Conservation (phyloP, 257 asterid species). For the Euphrasia confusa region DNA sequence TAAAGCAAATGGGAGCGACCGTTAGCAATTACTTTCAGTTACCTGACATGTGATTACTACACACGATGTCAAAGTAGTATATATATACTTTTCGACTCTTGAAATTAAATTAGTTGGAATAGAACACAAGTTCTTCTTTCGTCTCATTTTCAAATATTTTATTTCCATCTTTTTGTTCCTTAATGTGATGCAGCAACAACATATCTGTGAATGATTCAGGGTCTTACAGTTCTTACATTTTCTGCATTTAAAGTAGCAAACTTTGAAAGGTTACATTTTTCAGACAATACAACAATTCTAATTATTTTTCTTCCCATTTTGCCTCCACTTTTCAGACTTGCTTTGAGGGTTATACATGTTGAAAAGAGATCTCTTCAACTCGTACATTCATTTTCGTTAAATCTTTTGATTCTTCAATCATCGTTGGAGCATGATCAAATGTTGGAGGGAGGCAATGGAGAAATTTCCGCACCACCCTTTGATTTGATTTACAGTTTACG, state of each 20-base stretch:
- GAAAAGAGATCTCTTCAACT: background rate
- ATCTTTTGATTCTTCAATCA: background rate
- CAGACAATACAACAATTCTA: no score
- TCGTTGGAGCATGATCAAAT: background rate
- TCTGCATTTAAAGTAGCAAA: no score
- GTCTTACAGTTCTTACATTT: background rate
- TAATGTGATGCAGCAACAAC: no score
- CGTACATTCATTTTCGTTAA: background rate
- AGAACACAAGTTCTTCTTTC: background rate
- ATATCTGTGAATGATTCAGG: no score
- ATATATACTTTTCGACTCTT: no score
- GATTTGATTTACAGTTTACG: background rate
- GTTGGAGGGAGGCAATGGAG: background rate
- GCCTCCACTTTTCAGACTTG: background rate
- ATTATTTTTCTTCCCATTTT: background rate
- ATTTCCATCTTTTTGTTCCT: background rate
- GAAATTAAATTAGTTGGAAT: no score
- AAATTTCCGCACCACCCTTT: background rate
- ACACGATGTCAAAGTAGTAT: no score
- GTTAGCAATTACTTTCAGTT: constrained; percentile 28
- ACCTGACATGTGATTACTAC: background rate
- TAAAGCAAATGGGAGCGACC: constrained; percentile 84
- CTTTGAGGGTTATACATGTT: no score
- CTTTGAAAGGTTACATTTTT: no score
- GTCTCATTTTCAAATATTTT: background rate